Base-by-base conservation (phyloP, 139 green algal species). In the Edaphochlamys debaryana region DNA sequence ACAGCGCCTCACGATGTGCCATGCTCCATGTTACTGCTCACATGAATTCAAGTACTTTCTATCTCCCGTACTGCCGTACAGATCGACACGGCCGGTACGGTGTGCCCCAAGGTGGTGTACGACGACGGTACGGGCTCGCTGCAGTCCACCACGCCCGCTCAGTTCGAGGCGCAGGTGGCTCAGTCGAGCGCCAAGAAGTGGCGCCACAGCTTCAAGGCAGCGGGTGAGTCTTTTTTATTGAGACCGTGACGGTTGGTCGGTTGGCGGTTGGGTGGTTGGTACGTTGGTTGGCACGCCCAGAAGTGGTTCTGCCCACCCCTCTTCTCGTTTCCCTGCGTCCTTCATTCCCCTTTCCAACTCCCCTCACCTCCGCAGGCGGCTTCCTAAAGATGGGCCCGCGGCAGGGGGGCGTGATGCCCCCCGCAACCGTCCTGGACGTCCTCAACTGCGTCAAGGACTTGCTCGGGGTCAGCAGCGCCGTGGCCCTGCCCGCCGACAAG, bases 121-220 rank as follows among this genome's bases (percentile, higher is more conserved):
- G 75, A 81, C 22, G 40, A 6, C 3, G 60, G 40, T 27, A 20
- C 4, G 25, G 75, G 75, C 38, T 4, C 17, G 19, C 6, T 81
- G 60, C 13, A 9, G 7, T 63, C 75, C 75, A 81, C 75, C n/a
- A 81, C 75, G 19, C 75, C 75, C 20, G 75, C 75, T 17, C 75
- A 81, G 58, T 81, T 81, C 29, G 75, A 81, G 62, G 75, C 75
- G 40, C 40, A 67, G 40, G 62, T 81, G 62, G 75, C 75, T 29
- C 75, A 81, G 60, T 72, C 60, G 60, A 81, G 75, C 62, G 75
- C 75, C 29, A 81, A 81, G 60, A 81, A 81, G 42, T 81, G 75
- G 75, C 30, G 75, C 9, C 75, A 81, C 75, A 81, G 75, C 58
- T 81, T 81, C 58, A 81, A 81, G 42, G 75, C 75, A 1, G 60